Percentiles rank a stretch among this genome's conserved stretches.
Conservation (phyloP, 2,329 filamentous ascomycete species). For the Trichoderma arundinaceum region DNA sequence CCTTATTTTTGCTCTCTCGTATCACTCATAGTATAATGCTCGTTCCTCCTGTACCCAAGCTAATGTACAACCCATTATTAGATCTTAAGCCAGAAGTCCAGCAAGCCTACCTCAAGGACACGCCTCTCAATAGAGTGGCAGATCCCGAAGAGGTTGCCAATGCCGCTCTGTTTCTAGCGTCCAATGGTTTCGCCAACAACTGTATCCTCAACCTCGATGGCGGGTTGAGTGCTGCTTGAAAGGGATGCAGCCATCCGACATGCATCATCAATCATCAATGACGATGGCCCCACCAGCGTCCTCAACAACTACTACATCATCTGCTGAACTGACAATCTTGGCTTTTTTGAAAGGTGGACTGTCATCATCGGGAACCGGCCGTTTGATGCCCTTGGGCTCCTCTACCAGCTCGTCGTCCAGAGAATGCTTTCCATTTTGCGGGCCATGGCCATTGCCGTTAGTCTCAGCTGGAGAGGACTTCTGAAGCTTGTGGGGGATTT, state of each 20-base stretch:
- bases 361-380: conserved; percentile 51
- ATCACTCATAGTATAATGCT: background rate
- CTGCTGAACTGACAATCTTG: conserved; percentile 46
- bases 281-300: conserved; percentile 67
- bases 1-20: conserved; percentile 18
- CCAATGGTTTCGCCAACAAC: conserved; percentile 84
- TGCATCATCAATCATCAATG: conserved; percentile 65
- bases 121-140: conserved; percentile 72
- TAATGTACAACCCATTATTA: conserved; percentile 50
- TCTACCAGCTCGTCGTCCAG: conserved; percentile 44
- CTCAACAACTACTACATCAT: conserved; percentile 57
- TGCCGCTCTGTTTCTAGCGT: conserved; percentile 76
- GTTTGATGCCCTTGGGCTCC: conserved; percentile 52
- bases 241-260: conserved; percentile 17
- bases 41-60: conserved; percentile 34
- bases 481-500: conserved; percentile 62
- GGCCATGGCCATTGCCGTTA: conserved; percentile 47
- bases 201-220: conserved; percentile 87
- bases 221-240: conserved; percentile 72
- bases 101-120: conserved; percentile 53
- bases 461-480: conserved; percentile 45
- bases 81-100: conserved; percentile 48
- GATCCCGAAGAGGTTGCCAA: conserved; percentile 76
- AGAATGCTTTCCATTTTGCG: conserved; percentile 50
- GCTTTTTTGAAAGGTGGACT: conserved; percentile 56